A percentile compares a stretch with the other conserved stretches of the same genome.
Conservation (phyloP, 768 basidiomycete species). For the Favolaschia claudopus region DNA sequence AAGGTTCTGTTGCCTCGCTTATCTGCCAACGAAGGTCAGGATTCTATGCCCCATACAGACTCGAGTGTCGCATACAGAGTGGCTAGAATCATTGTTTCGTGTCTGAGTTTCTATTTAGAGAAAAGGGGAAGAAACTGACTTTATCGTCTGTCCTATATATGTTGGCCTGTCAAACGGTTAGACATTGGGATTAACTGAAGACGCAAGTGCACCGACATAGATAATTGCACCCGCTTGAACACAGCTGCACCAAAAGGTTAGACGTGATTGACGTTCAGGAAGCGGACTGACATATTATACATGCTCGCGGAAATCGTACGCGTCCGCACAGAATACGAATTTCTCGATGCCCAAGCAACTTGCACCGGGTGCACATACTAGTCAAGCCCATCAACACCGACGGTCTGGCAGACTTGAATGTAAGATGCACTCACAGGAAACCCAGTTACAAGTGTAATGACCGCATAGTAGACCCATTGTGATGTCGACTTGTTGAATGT, state of each 20-base stretch:
- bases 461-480: slow-evolving; percentile 63
- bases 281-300: slow-evolving; percentile 76
- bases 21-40: slow-evolving; percentile 42
- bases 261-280: no score
- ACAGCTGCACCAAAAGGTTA: no score
- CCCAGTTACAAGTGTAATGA: slow-evolving; percentile 61
- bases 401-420: slow-evolving; percentile 27
- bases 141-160: slow-evolving; percentile 63
- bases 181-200: neutral
- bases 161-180: slow-evolving; percentile 48
- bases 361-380: slow-evolving; percentile 53
- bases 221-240: slow-evolving; percentile 65
- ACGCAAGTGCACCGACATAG: slow-evolving; percentile 46
- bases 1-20: slow-evolving; percentile 65
- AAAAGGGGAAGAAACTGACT: slow-evolving; percentile 28
- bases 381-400: neutral
- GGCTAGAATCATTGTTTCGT: slow-evolving; percentile 27
- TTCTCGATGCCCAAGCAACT: slow-evolving; percentile 66
- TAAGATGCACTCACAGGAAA: slow-evolving; percentile 51
- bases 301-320: slow-evolving; percentile 55
- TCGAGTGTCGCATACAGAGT: slow-evolving; percentile 41
- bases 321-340: slow-evolving; percentile 66
- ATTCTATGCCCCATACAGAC: neutral
- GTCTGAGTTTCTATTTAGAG: slow-evolving; percentile 3
- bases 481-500: slow-evolving; percentile 56